phyloP scores from a whole-genome alignment of 208 protist species.

The Trypanosoma conorhini region DNA sequence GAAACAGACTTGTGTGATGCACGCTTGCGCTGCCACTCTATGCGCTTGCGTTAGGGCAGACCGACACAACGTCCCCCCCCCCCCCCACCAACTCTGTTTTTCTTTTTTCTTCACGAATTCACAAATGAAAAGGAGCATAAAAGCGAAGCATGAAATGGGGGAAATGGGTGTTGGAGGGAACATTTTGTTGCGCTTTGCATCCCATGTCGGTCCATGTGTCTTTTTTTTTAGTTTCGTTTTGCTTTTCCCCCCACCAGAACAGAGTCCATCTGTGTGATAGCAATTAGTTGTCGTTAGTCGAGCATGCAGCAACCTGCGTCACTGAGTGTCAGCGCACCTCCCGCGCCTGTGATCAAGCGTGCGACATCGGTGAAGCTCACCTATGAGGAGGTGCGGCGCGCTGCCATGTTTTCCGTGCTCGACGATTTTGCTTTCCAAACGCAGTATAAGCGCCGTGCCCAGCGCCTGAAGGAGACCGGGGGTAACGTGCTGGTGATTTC shows the following conservation, averaged over 20 bases:
- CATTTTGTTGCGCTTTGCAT: background rate
- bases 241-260: background rate
- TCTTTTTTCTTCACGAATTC: background rate
- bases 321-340: slow-evolving; percentile 40
- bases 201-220: background rate
- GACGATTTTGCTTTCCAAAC: slow-evolving; percentile 62
- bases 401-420: slow-evolving; percentile 50
- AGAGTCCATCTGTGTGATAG: background rate
- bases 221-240: slow-evolving; percentile 5
- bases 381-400: slow-evolving; percentile 58
- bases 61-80: background rate
- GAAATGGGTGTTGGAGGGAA: background rate
- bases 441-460: slow-evolving; percentile 32
- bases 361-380: slow-evolving; percentile 35
- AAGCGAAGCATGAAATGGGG: background rate
- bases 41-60: background rate
- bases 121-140: background rate
- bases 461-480: slow-evolving; percentile 28
- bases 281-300: background rate
- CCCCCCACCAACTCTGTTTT: background rate
- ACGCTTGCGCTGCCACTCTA: background rate
- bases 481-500: slow-evolving; percentile 60
- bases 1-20: background rate
- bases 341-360: slow-evolving; percentile 56
- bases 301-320: slow-evolving; percentile 48